These are phyloP conservation scores for Paulownia fortunei DNA, from an alignment of 257 asterid genomes.

Conservation along the genomic window DNA sequence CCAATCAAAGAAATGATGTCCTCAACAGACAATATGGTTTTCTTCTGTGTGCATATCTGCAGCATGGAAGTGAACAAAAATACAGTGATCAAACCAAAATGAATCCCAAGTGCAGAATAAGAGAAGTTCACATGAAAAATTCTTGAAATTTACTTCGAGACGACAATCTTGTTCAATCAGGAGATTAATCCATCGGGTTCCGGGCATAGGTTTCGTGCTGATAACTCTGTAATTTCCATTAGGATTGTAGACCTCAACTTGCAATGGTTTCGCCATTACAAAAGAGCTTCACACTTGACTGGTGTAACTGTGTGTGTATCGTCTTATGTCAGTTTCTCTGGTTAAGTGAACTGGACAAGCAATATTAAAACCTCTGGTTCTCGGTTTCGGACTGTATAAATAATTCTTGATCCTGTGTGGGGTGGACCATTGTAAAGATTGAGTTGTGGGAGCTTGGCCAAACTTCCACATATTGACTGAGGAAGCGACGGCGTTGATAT, in stretches of 20 bases:
- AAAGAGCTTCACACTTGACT: constrained; percentile 8
- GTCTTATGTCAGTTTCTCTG: background rate
- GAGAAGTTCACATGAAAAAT: background rate
- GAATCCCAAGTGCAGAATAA: background rate
- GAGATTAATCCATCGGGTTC: constrained; percentile 91
- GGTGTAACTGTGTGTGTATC: background rate
- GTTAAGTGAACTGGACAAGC: background rate
- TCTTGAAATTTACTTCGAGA: constrained; percentile 62
- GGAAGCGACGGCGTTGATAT: background rate
- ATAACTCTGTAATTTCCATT: constrained; percentile 89
- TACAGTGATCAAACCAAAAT: background rate
- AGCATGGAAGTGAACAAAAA: background rate
- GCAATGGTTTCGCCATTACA: constrained; percentile 80
- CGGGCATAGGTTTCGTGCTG: constrained; percentile 96
- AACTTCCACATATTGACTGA: background rate
- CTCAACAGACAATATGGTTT: constrained; percentile 90
- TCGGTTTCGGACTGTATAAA: background rate
- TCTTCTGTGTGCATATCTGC: constrained; percentile 86
- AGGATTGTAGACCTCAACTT: constrained; percentile 88
- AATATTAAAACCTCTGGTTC: background rate
- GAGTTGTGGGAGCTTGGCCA: background rate
- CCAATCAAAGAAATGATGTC: constrained; percentile 88
- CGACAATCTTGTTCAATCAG: constrained; percentile 89
- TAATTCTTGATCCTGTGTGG: constrained; percentile 29
- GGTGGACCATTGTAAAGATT: constrained; percentile 9